phyloP scores from a whole-genome alignment of 2,329 filamentous ascomycete species.

The Blastomyces gilchristii region DNA sequence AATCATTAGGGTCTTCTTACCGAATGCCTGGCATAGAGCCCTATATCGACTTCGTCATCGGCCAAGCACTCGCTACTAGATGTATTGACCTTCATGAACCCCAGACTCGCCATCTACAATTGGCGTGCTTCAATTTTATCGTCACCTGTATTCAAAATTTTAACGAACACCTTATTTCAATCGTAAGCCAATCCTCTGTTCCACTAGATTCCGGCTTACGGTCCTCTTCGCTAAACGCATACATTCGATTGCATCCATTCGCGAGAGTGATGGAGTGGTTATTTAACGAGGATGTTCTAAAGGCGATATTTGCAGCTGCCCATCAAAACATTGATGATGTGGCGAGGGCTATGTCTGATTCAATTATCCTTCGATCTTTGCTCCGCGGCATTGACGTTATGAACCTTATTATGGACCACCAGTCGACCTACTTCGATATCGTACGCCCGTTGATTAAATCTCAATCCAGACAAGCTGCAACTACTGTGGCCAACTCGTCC shows the following conservation, averaged over 20 bases:
- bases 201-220: slow-evolving; percentile 63
- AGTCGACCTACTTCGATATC: slow-evolving; percentile 83
- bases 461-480: slow-evolving; percentile 49
- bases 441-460: slow-evolving; percentile 67
- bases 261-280: slow-evolving; percentile 95
- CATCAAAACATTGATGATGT: slow-evolving; percentile 67
- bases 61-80: slow-evolving; percentile 61
- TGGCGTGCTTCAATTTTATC: slow-evolving; percentile 76
- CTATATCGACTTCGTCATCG: slow-evolving; percentile 85
- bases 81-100: slow-evolving; percentile 56
- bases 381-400: slow-evolving; percentile 75
- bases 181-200: slow-evolving; percentile 69
- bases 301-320: slow-evolving; percentile 64
- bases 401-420: slow-evolving; percentile 70
- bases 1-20: slow-evolving; percentile 65
- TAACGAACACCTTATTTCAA: slow-evolving; percentile 83
- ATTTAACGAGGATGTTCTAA: slow-evolving; percentile 83
- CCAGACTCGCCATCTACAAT: slow-evolving; percentile 63
- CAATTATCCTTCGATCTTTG: slow-evolving; percentile 69
- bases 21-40: slow-evolving; percentile 80
- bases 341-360: slow-evolving; percentile 61
- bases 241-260: slow-evolving; percentile 84
- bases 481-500: slow-evolving; percentile 60
- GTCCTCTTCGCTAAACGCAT: slow-evolving; percentile 60
- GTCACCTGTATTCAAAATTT: slow-evolving; percentile 70